Evolutionary conservation across 164 flowering plant species (phyloP), one percentile per base, ranked within the genome.

Genomic region (Vitis amurensis): DNA sequence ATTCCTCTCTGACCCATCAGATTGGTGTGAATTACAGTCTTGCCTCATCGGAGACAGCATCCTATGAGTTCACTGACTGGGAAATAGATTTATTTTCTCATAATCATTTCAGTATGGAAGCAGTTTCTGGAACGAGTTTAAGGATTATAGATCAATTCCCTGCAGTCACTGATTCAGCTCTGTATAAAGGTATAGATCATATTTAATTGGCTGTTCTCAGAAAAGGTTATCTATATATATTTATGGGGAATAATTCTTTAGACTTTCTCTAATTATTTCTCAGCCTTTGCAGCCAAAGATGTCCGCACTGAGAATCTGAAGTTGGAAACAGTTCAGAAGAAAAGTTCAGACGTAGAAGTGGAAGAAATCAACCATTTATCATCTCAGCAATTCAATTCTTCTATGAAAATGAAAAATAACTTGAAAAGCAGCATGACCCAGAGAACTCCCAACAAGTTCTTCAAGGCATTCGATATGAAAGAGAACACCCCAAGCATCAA

Each of bases 391-490:
- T n/a, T 63, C 62, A 52, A 13, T 55, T 60, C 70, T 16, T 74
- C 67, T 0, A 12, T 58, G 50, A 30, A 8, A 16, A 50, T 51
- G 50, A 55, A 51, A 23, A 62, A 27, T 27, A 66, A 61, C 15
- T 30, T 6, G 15, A 67, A 9, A 49, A 48, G 23, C 29, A 23
- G 8, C 12, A 31, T n/a, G 44, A 30, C 49, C 50, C 71, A 12
- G 3, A 27, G 27, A 15, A 56, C 66, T 0, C 69, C 66, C 0
- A 23, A 68, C 65, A 68, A 47, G 44, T 12, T 55, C 1, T 0
- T 37, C 9, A 19, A 37, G 15, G 17, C 53, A 4, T 9, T 10
- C 59, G 77, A 73, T 15, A 74, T 73, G 82, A 76, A 79, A 59
- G 77, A 73, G 66, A 76, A 79, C 50, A 13, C 48, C 1, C 57